Base-by-base conservation (phyloP, 352 stramenopile genomes). In the Phytophthora cajani region DNA sequence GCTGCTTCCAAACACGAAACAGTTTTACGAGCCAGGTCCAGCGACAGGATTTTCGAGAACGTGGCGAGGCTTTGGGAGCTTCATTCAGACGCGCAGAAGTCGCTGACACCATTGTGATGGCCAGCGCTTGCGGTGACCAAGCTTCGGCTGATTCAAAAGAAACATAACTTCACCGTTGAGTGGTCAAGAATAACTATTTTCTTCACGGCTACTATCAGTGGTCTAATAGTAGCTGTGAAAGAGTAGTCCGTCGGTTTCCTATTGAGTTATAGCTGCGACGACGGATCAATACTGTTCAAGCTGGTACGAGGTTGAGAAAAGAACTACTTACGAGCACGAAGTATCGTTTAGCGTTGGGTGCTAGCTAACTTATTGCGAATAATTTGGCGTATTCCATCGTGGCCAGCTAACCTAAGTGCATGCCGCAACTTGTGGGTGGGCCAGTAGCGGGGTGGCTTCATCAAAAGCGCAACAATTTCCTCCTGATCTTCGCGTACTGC, bases 11-110 rank as follows among this genome's bases (percentile, higher is more conserved):
- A 3, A 12, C 42, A 40, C 27, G 12, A 3, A 68, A 23, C 11
- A 38, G 25, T 19, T 51, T 44, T 10, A 23, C 16, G 19, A 67
- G 21, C 49, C 50, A 59, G 23, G 49, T 23, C 36, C 50, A 60
- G 9, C 8, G 10, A 27, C 16, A 11, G 33, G 17, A 21, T 44
- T 44, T 44, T 44, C 36, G 36, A 44, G 36, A 44, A 44, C 36
- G 36, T 17, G 36, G 17, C 3, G 11, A 16, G 36, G 58, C 12
- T 38, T 33, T 46, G 19, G 23, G 11, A 6, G 42, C 30, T 25
- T 17, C 14, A 23, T 49, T 49, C 16, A 19, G 42, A 19, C 8
- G 42, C 14, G 21, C 42, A 19, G 42, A 49, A 23, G 36, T 44
- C 14, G 11, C 36, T 16, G 3, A 3, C 36, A 17, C 36, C 36